These are phyloP conservation scores for Anisodus acutangulus DNA, from an alignment of 257 asterid species.

Conservation along the genomic window DNA sequence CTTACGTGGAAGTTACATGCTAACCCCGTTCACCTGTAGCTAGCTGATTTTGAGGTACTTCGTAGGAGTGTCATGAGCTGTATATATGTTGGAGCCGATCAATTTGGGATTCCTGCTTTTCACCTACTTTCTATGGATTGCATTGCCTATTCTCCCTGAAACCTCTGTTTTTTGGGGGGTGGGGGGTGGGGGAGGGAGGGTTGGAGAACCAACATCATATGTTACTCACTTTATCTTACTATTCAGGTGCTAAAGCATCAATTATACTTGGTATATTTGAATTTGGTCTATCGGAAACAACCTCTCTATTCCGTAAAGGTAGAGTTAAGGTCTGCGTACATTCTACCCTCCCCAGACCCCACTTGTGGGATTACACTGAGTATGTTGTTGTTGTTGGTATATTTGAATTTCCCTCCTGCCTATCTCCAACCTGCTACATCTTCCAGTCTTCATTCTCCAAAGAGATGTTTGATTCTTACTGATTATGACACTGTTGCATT, in stretches of 20 bases:
- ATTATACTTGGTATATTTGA: not conserved
- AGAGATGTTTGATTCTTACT: constrained; percentile 21
- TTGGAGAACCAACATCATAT: not conserved
- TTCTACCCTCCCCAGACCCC: too few species aligned
- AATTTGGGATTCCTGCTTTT: not conserved
- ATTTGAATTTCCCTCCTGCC: not conserved
- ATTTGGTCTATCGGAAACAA: too few species aligned
- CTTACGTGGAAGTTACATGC: not conserved
- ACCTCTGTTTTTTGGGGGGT: not conserved
- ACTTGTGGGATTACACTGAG: too few species aligned
- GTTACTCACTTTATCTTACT: constrained; percentile 16
- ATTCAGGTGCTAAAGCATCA: constrained; percentile 7
- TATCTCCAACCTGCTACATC: not conserved
- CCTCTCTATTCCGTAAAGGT: too few species aligned
- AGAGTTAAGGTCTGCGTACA: too few species aligned
- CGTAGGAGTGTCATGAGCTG: constrained; percentile 10
- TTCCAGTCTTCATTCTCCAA: constrained; percentile 12
- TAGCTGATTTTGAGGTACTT: constrained; percentile 15
- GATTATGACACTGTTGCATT: constrained; percentile 30
- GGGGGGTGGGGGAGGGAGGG: not conserved
- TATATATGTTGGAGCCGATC: not conserved
- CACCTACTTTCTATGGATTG: not conserved
- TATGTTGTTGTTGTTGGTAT: not conserved
- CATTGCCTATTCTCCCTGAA: not conserved
- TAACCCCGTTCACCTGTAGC: not conserved